Evolutionary conservation across 108 stramenopile species (phyloP), one percentile per base, ranked within the genome.

Genomic region (Nitzschia putrida): DNA sequence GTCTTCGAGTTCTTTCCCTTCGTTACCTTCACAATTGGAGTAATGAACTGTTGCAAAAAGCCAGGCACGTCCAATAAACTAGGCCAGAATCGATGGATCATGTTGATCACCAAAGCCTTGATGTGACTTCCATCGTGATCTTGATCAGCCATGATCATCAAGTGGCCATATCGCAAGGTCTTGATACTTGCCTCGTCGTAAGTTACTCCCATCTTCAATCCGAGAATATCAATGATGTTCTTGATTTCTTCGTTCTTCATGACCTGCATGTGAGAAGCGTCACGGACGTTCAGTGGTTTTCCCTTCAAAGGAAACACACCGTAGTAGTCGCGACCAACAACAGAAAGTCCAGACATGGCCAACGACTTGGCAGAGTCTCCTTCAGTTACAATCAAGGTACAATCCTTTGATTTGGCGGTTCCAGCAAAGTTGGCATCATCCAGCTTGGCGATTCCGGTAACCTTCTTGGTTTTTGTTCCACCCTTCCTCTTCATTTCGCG

Each of bases 71-170:
- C 83, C 40, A 99, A 86, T 58, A 99, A 81, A 7, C 89, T 85
- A 12, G 99, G 98, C 98, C 98, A 78, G 53, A 65, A 71, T 39
- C 77, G 68, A 80, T 98, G 98, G 43, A 99, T 79, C 71, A 98
- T 97, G 79, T 99, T 99, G 85, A 99, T 97, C 6, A 99, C 84
- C n/a, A 99, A 88, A 38, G 98, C 99, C 79, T 99, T 99, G 93
- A 99, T 99, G 77, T 99, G 99, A 14, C 83, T 85, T 3, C 99
- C 99, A 69, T 99, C 99, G 71, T 97, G 95, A 81, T 99, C 99
- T 83, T 99, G 99, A 88, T 99, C 99, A 2, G 98, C 95, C 99
- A 99, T 99, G 74, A 99, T 97, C 96, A 98, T 96, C 51, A 98
- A 72, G 72, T 98, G 97, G 12, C 98, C 98, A 70, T 96, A 96